phyloP scores from a whole-genome alignment of 192 early-diverging fungal genomes.

The Lunasporangiospora selenospora region DNA sequence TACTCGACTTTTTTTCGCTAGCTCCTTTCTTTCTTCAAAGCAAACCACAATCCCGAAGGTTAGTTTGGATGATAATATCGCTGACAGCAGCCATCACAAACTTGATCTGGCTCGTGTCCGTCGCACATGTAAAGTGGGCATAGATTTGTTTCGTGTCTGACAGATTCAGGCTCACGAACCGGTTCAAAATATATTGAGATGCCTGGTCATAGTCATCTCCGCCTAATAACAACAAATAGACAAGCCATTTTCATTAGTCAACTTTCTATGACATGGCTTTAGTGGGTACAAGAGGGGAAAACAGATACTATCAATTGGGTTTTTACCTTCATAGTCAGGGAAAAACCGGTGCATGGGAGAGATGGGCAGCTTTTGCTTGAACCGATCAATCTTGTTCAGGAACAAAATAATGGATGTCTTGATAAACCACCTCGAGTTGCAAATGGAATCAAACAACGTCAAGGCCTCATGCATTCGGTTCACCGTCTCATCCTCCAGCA shows the following conservation, averaged over 20 bases:
- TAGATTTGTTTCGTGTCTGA: slow-evolving; percentile 82
- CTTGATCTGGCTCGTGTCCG: slow-evolving; percentile 82
- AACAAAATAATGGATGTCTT: slow-evolving; percentile 98
- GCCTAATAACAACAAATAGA: background rate
- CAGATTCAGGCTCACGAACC: slow-evolving; percentile 79
- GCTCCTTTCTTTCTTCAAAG: too few relatives aligned
- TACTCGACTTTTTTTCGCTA: too few relatives aligned
- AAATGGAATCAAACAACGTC: slow-evolving; percentile 97
- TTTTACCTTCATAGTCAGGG: slow-evolving; percentile 74
- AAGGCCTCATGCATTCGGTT: slow-evolving; percentile 97
- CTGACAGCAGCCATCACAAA: slow-evolving; percentile 89
- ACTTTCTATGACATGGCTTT: too few relatives aligned
- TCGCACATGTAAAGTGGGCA: slow-evolving; percentile 87
- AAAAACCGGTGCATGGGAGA: slow-evolving; percentile 91
- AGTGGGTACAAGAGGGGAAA: too few relatives aligned
- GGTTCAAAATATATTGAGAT: slow-evolving; percentile 77
- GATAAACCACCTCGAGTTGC: slow-evolving; percentile 96
- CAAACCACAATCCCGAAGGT: slow-evolving; percentile 77
- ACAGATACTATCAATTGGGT: too few relatives aligned
- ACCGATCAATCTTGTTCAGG: slow-evolving; percentile 98
- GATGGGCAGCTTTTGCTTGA: slow-evolving; percentile 85
- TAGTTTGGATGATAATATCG: slow-evolving; percentile 85
- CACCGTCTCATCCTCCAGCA: slow-evolving; percentile 95
- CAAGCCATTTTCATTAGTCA: background rate
- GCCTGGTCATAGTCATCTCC: slow-evolving; percentile 74